Evolutionary conservation across 2,329 filamentous ascomycete genomes (phyloP).

Genomic region (Neopestalotiopsis rosae): DNA sequence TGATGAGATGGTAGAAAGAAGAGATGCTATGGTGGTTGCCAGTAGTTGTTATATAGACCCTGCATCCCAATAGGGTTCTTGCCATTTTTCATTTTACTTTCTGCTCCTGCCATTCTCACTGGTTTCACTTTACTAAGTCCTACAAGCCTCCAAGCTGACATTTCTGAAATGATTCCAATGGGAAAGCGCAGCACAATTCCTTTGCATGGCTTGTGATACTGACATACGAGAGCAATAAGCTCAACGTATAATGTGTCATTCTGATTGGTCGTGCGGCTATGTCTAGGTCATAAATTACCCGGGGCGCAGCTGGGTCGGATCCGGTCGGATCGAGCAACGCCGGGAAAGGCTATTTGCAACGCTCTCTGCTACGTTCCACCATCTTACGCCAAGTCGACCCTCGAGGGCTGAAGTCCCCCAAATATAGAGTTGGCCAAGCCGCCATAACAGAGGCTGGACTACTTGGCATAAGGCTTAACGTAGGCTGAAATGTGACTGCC

Average conservation of each 20-base stretch:
- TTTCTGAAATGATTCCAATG: not conserved
- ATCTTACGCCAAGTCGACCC: not conserved
- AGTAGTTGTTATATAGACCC: not conserved
- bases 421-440: conserved; percentile 1
- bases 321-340: not conserved
- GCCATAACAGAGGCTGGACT: not conserved
- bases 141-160: not conserved
- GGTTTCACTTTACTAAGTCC: not conserved
- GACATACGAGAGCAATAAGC: not conserved
- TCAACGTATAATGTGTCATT: not conserved
- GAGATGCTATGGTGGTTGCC: not conserved
- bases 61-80: too few species aligned
- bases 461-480: not conserved
- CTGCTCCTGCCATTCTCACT: too few species aligned
- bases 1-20: not conserved
- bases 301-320: not conserved
- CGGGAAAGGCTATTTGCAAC: not conserved
- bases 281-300: not conserved
- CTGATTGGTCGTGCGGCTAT: not conserved
- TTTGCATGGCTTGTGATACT: not conserved
- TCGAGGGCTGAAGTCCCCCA: not conserved
- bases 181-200: not conserved
- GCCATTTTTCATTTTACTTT: too few species aligned
- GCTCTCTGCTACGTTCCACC: not conserved
- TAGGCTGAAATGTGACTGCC: not conserved